Base-by-base conservation (phyloP, 2,329 filamentous ascomycete genomes). In the Paraphoma chrysanthemicola region DNA sequence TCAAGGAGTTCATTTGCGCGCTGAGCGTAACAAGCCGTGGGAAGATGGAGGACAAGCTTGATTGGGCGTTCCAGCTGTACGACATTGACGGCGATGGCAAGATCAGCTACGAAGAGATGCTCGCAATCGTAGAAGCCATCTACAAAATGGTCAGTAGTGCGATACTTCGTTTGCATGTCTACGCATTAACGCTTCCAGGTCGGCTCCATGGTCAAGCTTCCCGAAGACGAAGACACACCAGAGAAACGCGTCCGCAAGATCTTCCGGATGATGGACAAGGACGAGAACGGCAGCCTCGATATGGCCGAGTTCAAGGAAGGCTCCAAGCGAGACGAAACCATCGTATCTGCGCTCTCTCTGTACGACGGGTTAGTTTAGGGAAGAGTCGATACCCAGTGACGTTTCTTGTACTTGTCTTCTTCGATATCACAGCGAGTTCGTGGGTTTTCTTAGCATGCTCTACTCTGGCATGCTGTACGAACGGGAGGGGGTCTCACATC, bases 211-310 rank as follows among this genome's bases (percentile, higher is more conserved):
- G 95, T 99, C 71, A 98, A 98, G 80, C 85, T 99, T 44, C 95
- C 95, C 50, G 93, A 97, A 79, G 95, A 99, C 80, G 95, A 99
- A 82, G 94, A 99, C 80, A 99, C 95, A 54, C 95, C 95, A 16
- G 94, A 98, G 84, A 99, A 99, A 84, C 90, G 95, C 63, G 95
- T 99, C 62, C 88, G 85, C 79, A 99, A 99, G 85, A 98, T 99
- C 78, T 99, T 99, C 85, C 86, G 90, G 72, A 98, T 98, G 95
- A 99, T 99, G 95, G 95, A 99, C 84, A 99, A 99, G 85, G 95
- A 99, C 77, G 94, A 98, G 82, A 98, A 98, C 76, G 95, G 94
- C 69, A 96, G 91, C 74, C 82, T 99, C 70, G 94, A 98, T 77
- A 94, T 97, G 86, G 90, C 93, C 59, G 95, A 99, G 78, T 99